Evolutionary conservation across 768 basidiomycete species (phyloP), one percentile per base, ranked within the genome.

Genomic region (Suillus variegatus): DNA sequence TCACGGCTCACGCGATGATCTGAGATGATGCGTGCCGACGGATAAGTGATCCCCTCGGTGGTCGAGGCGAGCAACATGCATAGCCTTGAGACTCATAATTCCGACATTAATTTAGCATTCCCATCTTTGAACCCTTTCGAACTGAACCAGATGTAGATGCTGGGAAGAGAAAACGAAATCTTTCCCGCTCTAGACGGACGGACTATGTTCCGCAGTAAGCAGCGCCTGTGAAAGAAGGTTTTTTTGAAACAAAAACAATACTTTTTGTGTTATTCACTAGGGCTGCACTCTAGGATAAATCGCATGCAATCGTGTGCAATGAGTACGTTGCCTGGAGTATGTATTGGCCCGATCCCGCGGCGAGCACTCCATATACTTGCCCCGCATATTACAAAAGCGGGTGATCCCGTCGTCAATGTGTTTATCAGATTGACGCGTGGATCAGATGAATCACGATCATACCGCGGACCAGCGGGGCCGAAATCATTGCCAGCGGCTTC

Each of bases 361-460:
- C 32, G 20, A 35, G 52, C 10, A 32, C 25, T 52, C 4, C 51
- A 28, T 52, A 6, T 28, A 2, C 32, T 18, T 55, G 54, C 54
- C 54, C 32, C 54, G 2, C 54, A 55, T 35, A 52, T 10, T 25
- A 35, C 52, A 35, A 20, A 36, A 18, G 35, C 35, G 12, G 52
- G 5, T 28, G 32, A 28, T 58, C 25, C 4, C 55, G 7, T 60
- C 10, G 16, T 58, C 40, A 6, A 28, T 25, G 25, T 20, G 22
- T 60, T 28, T 44, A 60, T 28, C 41, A 55, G 54, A 55, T 55
- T 36, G 58, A 28, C 18, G 72, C 73, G 46, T 85, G 81, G 68
- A 90, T 75, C 67, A 84, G 86, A 43, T 78, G 73, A 69, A 91
- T 82, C 72, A 89, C 88, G 75, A 87, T 82, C 80, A 71, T 80